Evolutionary conservation across 495 filamentous ascomycete species (phyloP).

Genomic region (Xylaria nigripes): DNA sequence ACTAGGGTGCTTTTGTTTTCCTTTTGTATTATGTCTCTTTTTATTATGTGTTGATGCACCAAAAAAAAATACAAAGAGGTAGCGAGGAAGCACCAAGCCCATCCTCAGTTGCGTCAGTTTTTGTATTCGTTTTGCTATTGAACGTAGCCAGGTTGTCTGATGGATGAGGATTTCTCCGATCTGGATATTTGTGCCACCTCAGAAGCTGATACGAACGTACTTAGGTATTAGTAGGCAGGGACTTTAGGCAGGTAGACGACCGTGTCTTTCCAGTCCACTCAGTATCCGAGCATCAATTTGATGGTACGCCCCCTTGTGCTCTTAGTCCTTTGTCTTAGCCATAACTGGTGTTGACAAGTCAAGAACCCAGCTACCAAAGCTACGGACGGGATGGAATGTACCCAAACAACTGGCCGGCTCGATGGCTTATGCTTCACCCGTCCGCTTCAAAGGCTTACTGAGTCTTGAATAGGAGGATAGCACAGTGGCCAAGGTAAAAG

Average conservation of each 20-base stretch:
- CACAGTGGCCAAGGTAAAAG: slow-evolving; percentile 98
- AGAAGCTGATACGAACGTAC: background rate
- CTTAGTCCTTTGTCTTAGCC: background rate
- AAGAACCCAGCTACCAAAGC: background rate
- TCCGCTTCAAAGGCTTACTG: slow-evolving; percentile 49
- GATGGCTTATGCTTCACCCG: background rate
- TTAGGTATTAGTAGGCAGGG: background rate
- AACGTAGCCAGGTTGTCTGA: background rate
- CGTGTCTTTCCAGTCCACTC: background rate
- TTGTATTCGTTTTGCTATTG: background rate
- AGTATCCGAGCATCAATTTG: background rate
- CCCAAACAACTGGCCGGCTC: background rate
- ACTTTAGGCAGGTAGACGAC: background rate
- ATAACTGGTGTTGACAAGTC: background rate
- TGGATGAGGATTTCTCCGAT: background rate
- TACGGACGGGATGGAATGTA: background rate
- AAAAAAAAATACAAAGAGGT: background rate
- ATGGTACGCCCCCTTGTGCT: background rate
- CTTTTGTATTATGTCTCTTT: background rate
- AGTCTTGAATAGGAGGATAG: slow-evolving; percentile 98
- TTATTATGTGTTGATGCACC: background rate
- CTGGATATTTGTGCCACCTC: background rate
- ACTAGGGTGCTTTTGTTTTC: background rate
- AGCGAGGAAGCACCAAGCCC: background rate
- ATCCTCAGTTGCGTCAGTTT: background rate